Evolutionary conservation across 2,329 filamentous ascomycete species (phyloP).

Genomic region (Fusarium ambrosium): DNA sequence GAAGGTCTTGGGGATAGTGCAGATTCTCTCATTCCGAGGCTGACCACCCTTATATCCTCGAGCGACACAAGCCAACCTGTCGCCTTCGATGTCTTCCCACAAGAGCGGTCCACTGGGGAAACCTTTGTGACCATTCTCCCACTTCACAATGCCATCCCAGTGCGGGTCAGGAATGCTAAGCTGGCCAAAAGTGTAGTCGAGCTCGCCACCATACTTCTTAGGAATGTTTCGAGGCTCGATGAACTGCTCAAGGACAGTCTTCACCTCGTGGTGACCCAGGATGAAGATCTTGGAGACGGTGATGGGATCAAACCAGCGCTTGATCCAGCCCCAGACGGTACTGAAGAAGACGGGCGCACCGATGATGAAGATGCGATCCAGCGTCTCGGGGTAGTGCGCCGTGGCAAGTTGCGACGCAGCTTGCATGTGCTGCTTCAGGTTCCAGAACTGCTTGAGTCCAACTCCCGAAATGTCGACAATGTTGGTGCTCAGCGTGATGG

Average conservation of each 20-base stretch:
- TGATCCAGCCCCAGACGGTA: constrained; percentile 95
- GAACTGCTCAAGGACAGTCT: constrained; percentile 81
- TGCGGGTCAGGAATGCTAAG: constrained; percentile 78
- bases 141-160: constrained; percentile 63
- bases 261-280: constrained; percentile 78
- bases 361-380: constrained; percentile 79
- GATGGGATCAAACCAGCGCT: constrained; percentile 94
- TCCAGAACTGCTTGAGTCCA: constrained; percentile 95
- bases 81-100: constrained; percentile 65
- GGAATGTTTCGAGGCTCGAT: constrained; percentile 88
- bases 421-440: constrained; percentile 93
- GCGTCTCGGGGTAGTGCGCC: constrained; percentile 93
- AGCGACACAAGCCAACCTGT: constrained; percentile 66
- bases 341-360: constrained; percentile 92
- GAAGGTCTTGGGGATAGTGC: constrained; percentile 63
- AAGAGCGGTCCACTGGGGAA: constrained; percentile 71
- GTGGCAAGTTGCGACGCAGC: constrained; percentile 89
- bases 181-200: constrained; percentile 86
- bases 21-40: constrained; percentile 62
- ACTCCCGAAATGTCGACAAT: constrained; percentile 94
- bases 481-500: constrained; percentile 92
- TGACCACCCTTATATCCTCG: constrained; percentile 63
- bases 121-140: constrained; percentile 64
- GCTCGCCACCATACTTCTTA: constrained; percentile 87
- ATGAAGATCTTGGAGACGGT: constrained; percentile 98